Conservation (phyloP, 1,284 basidiomycete genomes). For the Leccinum griseonigrum region DNA sequence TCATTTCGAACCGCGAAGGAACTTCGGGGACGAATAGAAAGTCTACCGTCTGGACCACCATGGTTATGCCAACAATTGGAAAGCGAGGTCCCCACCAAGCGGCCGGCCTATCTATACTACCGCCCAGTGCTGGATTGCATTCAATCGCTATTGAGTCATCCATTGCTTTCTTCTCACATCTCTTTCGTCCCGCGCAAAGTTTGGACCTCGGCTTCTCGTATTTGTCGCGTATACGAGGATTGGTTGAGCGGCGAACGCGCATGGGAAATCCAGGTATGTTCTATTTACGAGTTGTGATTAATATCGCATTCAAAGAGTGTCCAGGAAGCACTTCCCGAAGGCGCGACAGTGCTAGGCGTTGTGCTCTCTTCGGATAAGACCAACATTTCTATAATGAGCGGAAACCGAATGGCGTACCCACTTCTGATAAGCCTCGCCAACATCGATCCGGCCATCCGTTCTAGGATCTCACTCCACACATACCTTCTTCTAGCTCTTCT, state of each 20-base stretch:
- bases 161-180: neutral
- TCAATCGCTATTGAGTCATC: neutral
- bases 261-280: neutral
- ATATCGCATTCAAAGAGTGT: neutral
- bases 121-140: neutral
- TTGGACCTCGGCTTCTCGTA: neutral
- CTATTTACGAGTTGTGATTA: neutral
- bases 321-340: neutral
- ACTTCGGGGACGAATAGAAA: neutral
- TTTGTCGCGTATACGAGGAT: neutral
- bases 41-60: neutral
- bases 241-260: neutral
- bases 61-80: neutral
- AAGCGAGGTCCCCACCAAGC: neutral
- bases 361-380: neutral
- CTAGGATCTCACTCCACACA: neutral
- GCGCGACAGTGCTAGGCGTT: neutral
- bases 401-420: neutral
- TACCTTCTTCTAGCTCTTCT: neutral
- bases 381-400: neutral
- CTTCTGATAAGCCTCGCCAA: neutral
- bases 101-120: neutral
- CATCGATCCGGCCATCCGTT: neutral
- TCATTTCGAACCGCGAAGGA: neutral
- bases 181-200: neutral